Evolutionary conservation across 2,329 filamentous ascomycete genomes (phyloP), one percentile per base, ranked within the genome.

Genomic region (Beauveria pseudobassiana): DNA sequence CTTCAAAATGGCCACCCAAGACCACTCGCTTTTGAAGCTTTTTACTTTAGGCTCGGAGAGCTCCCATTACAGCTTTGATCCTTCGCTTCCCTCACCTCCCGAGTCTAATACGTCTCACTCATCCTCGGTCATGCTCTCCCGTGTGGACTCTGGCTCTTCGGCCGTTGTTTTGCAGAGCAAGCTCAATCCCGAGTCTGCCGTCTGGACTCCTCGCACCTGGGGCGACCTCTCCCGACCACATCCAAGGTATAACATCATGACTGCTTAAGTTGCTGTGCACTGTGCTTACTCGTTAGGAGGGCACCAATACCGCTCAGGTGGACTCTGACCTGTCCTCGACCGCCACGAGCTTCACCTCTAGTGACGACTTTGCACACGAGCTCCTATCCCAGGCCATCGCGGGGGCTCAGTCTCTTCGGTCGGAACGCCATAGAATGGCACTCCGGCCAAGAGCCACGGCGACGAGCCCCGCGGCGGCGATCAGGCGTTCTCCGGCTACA

Each of bases 341-440:
- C 22, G 7, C 55, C 18, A 58, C 55, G 6, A 54, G 59, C 43
- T 42, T 61, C 42, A 48, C 28, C 14, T 61, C 54, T 1, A 34
- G 34, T 6, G 40, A 53, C 9, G 45, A 58, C 22, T 30, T 58
- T 22, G 48, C 49, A 7, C 48, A 46, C 22, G 61, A 62, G n/a
- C 43, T 58, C 3, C 38, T 62, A 6, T 58, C 54, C 1, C 54
- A 62, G 12, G 48, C 61, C 18, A 40, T 64, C 34, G 34, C 61
- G 26, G 24, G 58, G 62, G 60, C 61, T 59, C 62, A 14, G 49
- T 50, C 42, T 48, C 42, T 12, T 52, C 60, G 30, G 40, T 50
- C 28, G 62, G 63, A 43, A 45, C 59, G 34, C 48, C 65, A 26
- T 68, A 67, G 67, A 54, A 59, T 59, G 66, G 62, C 20, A 49